Base-by-base conservation (phyloP, 1,284 basidiomycete species). In the Porodaedalea pini region DNA sequence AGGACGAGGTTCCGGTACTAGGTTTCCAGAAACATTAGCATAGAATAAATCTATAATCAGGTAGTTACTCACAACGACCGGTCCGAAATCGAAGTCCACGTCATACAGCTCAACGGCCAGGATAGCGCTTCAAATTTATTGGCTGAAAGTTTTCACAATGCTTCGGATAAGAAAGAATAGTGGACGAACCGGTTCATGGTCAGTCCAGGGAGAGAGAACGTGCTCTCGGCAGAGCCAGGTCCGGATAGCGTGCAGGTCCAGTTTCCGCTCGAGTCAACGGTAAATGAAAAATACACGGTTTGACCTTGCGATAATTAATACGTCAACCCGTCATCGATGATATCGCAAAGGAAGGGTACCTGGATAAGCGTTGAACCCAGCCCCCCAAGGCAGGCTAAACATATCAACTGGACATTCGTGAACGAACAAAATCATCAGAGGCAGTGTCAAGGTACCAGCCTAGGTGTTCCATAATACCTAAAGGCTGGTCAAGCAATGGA, bases 161-260 rank as follows among this genome's bases (percentile, higher is more conserved):
- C 15, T 4, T 3, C 1, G 11, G 8, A 10, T 19, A 19, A 11
- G 2, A n/a, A 52, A 41, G 19, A 39, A 48, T 17, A 41, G 17
- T 21, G 10, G 27, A 52, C 32, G 21, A 8, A 57, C 56, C 56
- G 54, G 50, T 63, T 63, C 60, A 64, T 61, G 27, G 55, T 60
- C n/a, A 57, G 54, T 34, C 58, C 60, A 1, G 60, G 41, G 13
- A 65, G 49, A 19, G 53, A 37, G 48, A 65, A 58, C 31, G 62
- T 65, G 29, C 52, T 63, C 15, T 43, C 40, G 29, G 58, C 58
- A 10, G 47, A 55, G 31, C 59, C 36, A 10, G 63, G 57, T 10
- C 62, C 62, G 1, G 56, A 56, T 19, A 62, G 41, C 11, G 63
- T 65, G 44, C 58, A 61, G 4, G 62, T 61, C 62, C 64, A 65